Evolutionary conservation across 1,139 yeast genomes (phyloP), one percentile per base, ranked within the genome.

Genomic region (Petasospora rhodanensis): DNA sequence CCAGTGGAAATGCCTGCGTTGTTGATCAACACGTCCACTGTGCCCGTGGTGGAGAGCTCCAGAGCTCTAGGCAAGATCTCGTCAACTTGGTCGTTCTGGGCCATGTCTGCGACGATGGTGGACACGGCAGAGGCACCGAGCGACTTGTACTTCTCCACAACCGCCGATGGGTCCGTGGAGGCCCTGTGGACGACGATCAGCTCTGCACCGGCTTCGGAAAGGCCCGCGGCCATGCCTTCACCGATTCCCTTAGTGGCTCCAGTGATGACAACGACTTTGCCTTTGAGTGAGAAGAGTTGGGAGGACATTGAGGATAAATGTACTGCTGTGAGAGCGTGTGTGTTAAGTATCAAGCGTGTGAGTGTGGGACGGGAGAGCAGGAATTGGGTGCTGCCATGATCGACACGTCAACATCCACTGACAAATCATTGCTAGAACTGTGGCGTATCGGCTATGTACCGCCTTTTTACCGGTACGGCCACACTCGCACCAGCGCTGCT

Each of bases 1-100:
- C 52, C 42, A 10, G 55, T 43, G 28, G 62, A 61, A 37, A 73
- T 66, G 9, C 81, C 81, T 7, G 79, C 80, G 46, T 74, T 72
- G 48, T 73, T 74, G 43, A 75, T 55, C 23, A 77, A 61, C 11
- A 73, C 64, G 46, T 73, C 76, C 37, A 73, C 61, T 22, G 55
- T 49, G 1, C 59, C 65, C 23, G 53, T 55, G 19, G 56, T 52
- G 2, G 64, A 62, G 7, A 51, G 43, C 15, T 51, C 43, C 28
- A 62, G 36, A 0, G 66, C 59, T 25, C 55, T 40, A 11, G 49
- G 40, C 7, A 64, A 50, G 13, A 66, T 43, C 11, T 35, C 29
- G 17, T 49, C 48, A 18, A 61, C 60, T 16, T 59, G 47, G 1
- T 52, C 55, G 12, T 47, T 44, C 20, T 49, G 45, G n/a, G 51